phyloP scores from a whole-genome alignment of 768 basidiomycete species.

The Podaxis carcinomalis region DNA sequence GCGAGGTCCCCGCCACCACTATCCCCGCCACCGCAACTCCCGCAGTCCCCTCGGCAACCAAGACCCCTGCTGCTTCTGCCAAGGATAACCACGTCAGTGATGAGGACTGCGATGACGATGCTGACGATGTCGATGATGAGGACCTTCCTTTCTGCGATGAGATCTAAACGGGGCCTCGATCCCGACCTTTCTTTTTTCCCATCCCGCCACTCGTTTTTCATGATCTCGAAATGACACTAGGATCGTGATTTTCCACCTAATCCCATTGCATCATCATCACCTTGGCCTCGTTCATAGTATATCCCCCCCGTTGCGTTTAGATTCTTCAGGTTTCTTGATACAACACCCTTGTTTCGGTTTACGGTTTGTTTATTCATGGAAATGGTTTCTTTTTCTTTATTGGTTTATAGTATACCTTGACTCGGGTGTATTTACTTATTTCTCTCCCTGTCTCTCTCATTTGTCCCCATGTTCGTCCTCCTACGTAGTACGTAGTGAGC shows the following conservation, averaged over 20 bases:
- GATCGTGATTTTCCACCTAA: background rate
- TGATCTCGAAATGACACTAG: background rate
- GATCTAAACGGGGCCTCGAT: conserved; percentile 23
- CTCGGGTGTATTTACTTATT: background rate
- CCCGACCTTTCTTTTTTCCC: conserved; percentile 36
- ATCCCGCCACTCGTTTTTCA: background rate
- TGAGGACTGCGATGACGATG: conserved; percentile 18
- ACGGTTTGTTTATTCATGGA: background rate
- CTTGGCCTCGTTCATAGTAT: background rate
- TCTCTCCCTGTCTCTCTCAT: background rate
- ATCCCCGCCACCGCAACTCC: conserved; percentile 29
- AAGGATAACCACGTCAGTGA: conserved; percentile 12
- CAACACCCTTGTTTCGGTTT: background rate
- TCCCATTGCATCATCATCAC: background rate
- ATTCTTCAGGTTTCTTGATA: background rate
- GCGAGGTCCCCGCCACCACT: conserved; percentile 19
- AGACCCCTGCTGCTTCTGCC: conserved; percentile 8
- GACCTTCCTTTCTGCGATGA: conserved; percentile 52
- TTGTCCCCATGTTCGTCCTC: background rate
- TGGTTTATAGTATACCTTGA: background rate
- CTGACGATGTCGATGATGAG: conserved; percentile 27
- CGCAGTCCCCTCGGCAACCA: conserved; percentile 19
- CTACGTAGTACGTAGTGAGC: conserved; percentile 4
- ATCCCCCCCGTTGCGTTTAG: background rate
- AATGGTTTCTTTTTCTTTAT: background rate